Conservation (phyloP, 495 filamentous ascomycete genomes). For the Xylaria bambusicola region DNA sequence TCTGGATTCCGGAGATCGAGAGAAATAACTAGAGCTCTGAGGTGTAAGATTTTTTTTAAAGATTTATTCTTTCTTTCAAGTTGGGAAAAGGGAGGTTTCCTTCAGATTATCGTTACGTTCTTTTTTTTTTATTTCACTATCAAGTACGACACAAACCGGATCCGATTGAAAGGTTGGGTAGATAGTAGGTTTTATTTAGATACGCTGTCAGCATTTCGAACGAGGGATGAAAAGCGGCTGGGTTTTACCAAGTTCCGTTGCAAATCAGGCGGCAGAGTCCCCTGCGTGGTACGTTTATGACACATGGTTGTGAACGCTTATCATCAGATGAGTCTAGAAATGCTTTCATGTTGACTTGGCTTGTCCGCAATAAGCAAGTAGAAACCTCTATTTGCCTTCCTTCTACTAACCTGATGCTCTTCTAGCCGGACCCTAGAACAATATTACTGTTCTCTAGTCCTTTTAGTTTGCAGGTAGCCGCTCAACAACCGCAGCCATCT, state of each 20-base stretch:
- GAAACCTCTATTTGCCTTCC: slow-evolving; percentile 1
- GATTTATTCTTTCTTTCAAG: slow-evolving; percentile 9
- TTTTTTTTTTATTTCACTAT: background rate
- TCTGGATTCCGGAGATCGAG: slow-evolving; percentile 31
- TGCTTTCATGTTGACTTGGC: slow-evolving; percentile 4
- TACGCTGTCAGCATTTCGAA: background rate
- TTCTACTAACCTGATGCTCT: slow-evolving; percentile 19
- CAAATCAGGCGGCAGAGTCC: slow-evolving; percentile 4
- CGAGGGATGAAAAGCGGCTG: background rate
- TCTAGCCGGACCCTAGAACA: slow-evolving; percentile 4
- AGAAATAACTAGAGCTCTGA: slow-evolving; percentile 8
- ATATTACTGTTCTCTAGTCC: slow-evolving; percentile 2
- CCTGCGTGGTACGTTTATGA: slow-evolving; percentile 6
- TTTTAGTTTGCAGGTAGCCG: slow-evolving; percentile 61
- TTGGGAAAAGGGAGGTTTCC: background rate
- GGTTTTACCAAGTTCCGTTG: background rate
- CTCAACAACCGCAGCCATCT: slow-evolving; percentile 89
- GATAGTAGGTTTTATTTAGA: too few species aligned
- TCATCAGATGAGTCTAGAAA: background rate
- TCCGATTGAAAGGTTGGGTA: too few species aligned
- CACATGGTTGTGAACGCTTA: slow-evolving; percentile 2
- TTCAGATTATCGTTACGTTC: background rate
- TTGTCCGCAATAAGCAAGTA: slow-evolving; percentile 3
- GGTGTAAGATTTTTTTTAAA: too few species aligned
- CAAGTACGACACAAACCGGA: too few species aligned